A percentile compares a stretch with the other conserved stretches of the same genome.
phyloP scores from a whole-genome alignment of 2,329 filamentous ascomycete genomes.

The Aspergillus transmontanensis region DNA sequence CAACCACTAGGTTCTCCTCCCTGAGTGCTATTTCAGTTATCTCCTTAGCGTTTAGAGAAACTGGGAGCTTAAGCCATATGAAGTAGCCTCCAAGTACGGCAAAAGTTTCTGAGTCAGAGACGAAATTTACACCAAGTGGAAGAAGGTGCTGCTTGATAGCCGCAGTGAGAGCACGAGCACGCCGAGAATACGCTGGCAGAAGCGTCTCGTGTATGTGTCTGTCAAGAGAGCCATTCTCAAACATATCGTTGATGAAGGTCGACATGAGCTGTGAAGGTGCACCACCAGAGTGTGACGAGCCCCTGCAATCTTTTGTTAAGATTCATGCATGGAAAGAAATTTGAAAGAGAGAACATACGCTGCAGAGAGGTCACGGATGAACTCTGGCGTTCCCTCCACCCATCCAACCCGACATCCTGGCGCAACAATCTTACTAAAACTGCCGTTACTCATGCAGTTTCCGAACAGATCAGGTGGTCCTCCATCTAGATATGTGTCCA shows the following conservation, averaged over 20 bases:
- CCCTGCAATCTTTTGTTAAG: constrained; percentile 14
- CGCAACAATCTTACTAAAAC: constrained; percentile 78
- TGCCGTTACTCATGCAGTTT: constrained; percentile 72
- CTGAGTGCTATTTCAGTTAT: constrained; percentile 11
- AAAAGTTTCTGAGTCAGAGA: constrained; percentile 8
- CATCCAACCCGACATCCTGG: constrained; percentile 82
- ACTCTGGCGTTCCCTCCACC: constrained; percentile 68
- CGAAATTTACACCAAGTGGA: constrained; percentile 17
- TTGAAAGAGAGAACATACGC: constrained; percentile 44
- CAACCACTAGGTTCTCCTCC: constrained; percentile 11
- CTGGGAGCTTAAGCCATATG: constrained; percentile 19
- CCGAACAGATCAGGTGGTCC: constrained; percentile 67
- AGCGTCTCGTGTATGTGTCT: constrained; percentile 54
- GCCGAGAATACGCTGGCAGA: constrained; percentile 13
- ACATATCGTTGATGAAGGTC: constrained; percentile 55
- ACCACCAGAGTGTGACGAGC: constrained; percentile 52
- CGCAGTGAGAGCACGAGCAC: constrained; percentile 8
- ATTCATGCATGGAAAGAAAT: constrained; percentile 3
- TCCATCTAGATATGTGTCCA: constrained; percentile 72
- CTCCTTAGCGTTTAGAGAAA: constrained; percentile 4
- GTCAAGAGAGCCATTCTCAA: constrained; percentile 53
- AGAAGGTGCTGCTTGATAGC: constrained; percentile 13
- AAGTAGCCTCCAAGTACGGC: constrained; percentile 16
- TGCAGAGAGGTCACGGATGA: constrained; percentile 58
- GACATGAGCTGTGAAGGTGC: constrained; percentile 59